Evolutionary conservation across 306 rosid genomes (phyloP), one percentile per base, ranked within the genome.

Genomic region (Dryas alaskensis): DNA sequence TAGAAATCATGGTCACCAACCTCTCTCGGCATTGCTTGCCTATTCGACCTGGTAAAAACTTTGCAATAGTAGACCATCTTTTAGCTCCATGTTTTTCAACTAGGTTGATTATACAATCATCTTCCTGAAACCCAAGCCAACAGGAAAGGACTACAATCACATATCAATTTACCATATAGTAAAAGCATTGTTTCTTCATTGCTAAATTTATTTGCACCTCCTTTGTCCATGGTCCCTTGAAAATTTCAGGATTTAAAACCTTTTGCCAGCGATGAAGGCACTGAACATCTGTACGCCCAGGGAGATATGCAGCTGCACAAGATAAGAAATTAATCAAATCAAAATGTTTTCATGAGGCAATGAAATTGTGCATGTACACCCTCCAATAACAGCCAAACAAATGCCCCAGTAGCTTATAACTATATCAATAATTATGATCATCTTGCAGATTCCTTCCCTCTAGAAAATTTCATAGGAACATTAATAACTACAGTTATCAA

Each of bases 1-100:
- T 58, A 65, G 64, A 69, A 58, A 53, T 39, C 69, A 17, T 43
- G 1, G 69, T 10, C 40, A 6, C 70, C 27, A 65, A 87, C 90
- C 96, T 87, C 72, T 87, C 96, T 65, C 92, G 79, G 76, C 96
- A 90, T 84, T 86, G 92, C 83, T 87, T 90, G 65, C 90, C 96
- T 46, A 86, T 79, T 44, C 90, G 92, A 73, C 89, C 88, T 13
- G 84, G 84, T 40, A 90, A 75, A 72, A n/a, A 73, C 71, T 84
- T 86, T 4, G 87, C 86, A 49, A 75, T 78, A 60, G 62, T 17
- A 60, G 92, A 86, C 96, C 90, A 87, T 63, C 79, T 77, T 86
- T 80, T 87, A 52, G 49, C 57, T 73, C 92, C 89, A 54, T 81
- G 53, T 53, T 73, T 81, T 37, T 75, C 73, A 65, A 87, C 89